These are phyloP conservation scores for Hemerocallis citrina DNA, from an alignment of 106 monocot genomes.

Conservation along the genomic window DNA sequence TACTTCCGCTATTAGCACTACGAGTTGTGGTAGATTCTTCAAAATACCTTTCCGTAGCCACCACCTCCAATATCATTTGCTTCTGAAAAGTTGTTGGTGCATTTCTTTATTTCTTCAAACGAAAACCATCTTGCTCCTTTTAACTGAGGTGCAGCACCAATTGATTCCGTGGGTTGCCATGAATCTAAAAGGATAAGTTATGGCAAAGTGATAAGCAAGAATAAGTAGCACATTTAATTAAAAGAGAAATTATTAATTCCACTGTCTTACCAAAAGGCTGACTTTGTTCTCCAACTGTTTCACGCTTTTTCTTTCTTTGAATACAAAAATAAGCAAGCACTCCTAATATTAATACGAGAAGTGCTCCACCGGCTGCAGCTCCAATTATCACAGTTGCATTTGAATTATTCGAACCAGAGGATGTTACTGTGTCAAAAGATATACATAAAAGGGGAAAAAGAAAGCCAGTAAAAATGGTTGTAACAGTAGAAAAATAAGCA, in stretches of 20 bases:
- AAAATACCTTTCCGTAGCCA: slow-evolving; percentile 42
- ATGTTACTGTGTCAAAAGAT: not conserved
- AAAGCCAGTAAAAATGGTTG: too few relatives aligned
- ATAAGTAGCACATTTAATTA: too few relatives aligned
- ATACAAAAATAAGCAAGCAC: slow-evolving; percentile 11
- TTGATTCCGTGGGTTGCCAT: not conserved
- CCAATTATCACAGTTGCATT: slow-evolving; percentile 32
- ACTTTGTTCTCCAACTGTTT: slow-evolving; percentile 19
- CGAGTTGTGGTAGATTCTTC: too few relatives aligned
- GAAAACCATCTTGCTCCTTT: slow-evolving; percentile 33
- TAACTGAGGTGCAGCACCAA: slow-evolving; percentile 24
- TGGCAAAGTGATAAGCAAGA: not conserved
- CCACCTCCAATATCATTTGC: slow-evolving; percentile 35
- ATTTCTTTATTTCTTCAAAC: slow-evolving; percentile 31
- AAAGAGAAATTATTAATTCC: too few relatives aligned
- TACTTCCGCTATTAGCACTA: too few relatives aligned
- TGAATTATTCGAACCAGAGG: slow-evolving; percentile 18
- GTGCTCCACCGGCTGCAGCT: slow-evolving; percentile 25
- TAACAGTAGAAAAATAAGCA: not conserved
- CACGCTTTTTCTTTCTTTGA: slow-evolving; percentile 13
- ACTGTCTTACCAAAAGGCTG: slow-evolving; percentile 32
- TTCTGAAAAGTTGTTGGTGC: slow-evolving; percentile 37
- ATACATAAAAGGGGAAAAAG: too few relatives aligned
- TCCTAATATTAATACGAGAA: slow-evolving; percentile 17
- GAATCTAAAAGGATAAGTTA: not conserved